Evolutionary conservation across 2,329 filamentous ascomycete species (phyloP).

Genomic region (Aschersonia sp.): DNA sequence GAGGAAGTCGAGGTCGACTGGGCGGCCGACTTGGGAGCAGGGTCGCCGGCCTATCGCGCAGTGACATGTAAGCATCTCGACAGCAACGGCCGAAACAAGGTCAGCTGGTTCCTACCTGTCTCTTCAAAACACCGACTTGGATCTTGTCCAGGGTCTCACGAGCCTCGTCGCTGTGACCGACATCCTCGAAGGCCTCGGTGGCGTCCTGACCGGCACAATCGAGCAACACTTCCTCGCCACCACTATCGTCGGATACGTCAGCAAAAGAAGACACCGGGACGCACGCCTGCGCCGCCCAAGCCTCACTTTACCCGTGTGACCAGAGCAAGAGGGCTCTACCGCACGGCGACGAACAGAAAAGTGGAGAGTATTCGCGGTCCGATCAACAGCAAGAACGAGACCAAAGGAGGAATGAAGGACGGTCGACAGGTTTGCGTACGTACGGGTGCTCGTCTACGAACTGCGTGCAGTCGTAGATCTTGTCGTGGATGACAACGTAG

Average conservation of each 20-base stretch:
- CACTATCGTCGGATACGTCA: conserved; percentile 35
- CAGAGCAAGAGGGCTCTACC: not conserved
- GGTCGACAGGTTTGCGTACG: conserved; percentile 17
- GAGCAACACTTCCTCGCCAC: conserved; percentile 95
- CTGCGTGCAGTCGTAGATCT: conserved; percentile 79
- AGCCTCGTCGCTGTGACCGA: conserved; percentile 97
- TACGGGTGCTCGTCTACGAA: conserved; percentile 97
- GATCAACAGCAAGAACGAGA: not conserved
- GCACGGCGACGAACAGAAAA: not conserved
- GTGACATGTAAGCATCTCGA: not conserved
- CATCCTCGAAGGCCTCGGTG: conserved; percentile 97
- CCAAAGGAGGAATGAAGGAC: conserved; percentile 3
- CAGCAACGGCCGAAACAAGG: not conserved
- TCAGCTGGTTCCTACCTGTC: conserved; percentile 43
- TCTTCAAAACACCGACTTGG: conserved; percentile 64
- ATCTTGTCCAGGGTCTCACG: conserved; percentile 79
- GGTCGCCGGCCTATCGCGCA: conserved; percentile 55
- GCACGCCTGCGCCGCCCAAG: not conserved
- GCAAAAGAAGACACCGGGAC: not conserved
- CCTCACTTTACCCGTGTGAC: too few species aligned
- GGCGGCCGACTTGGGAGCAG: conserved; percentile 48
- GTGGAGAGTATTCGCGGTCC: too few species aligned
- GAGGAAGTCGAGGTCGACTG: conserved; percentile 25
- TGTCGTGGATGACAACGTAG: conserved; percentile 85
- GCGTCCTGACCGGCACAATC: conserved; percentile 93